These are phyloP conservation scores for Alternaria ventricosa DNA, from an alignment of 2,329 filamentous ascomycete genomes.

Conservation along the genomic window DNA sequence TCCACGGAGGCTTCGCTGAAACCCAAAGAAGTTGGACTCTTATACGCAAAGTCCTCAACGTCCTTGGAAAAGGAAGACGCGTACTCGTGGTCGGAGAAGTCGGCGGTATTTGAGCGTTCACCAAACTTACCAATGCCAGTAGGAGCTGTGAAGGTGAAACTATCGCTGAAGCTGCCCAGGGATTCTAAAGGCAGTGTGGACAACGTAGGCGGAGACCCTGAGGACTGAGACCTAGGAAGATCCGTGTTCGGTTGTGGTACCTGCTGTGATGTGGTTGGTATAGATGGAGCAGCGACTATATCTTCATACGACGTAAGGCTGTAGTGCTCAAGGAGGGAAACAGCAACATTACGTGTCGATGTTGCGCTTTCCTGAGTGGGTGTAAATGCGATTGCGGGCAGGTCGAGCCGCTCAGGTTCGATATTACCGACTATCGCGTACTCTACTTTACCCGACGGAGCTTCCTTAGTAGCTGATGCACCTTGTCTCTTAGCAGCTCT, in stretches of 20 bases:
- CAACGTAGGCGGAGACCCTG: not conserved
- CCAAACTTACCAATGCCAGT: not conserved
- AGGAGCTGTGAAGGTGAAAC: not conserved
- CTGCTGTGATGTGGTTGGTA: not conserved
- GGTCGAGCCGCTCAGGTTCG: not conserved
- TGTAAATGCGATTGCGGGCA: too few relatives aligned
- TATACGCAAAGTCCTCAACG: not conserved
- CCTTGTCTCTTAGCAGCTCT: not conserved
- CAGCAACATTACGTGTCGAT: not conserved
- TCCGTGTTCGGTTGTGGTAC: not conserved
- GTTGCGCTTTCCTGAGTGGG: not conserved
- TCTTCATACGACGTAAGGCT: not conserved
- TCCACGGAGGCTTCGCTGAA: not conserved
- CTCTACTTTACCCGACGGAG: not conserved
- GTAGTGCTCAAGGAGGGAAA: not conserved
- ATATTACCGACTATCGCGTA: not conserved
- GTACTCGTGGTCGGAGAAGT: not conserved
- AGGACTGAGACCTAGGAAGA: not conserved
- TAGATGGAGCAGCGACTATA: not conserved
- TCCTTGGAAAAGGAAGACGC: rapidly evolving
- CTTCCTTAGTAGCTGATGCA: not conserved
- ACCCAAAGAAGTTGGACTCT: not conserved
- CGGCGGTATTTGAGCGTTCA: not conserved
- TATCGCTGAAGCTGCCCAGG: not conserved
- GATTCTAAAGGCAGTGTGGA: not conserved